phyloP scores from a whole-genome alignment of 805 yeast genomes.

The Starmerella cellae region DNA sequence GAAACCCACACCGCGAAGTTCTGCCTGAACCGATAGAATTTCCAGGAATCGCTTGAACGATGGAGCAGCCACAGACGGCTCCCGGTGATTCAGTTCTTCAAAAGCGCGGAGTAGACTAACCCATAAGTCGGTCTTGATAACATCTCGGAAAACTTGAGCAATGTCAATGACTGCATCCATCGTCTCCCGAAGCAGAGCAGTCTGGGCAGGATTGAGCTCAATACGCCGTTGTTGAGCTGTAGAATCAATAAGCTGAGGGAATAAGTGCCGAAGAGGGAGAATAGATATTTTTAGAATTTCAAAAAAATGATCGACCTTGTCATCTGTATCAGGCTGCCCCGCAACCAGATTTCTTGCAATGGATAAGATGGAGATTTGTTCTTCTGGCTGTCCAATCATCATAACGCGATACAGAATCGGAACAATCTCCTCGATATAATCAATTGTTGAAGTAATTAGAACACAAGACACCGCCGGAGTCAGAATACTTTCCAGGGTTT shows the following conservation, averaged over 20 bases:
- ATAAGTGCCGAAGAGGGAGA: constrained; percentile 43
- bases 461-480: constrained; percentile 44
- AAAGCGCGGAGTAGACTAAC: constrained; percentile 56
- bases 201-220: constrained; percentile 6
- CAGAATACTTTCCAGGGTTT: constrained; percentile 44
- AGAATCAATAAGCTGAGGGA: constrained; percentile 46
- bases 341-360: constrained; percentile 45
- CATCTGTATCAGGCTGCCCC: constrained; percentile 33
- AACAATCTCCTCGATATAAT: constrained; percentile 50
- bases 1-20: constrained; percentile 9
- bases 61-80: constrained; percentile 36
- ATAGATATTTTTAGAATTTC: constrained; percentile 63
- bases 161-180: constrained; percentile 43
- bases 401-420: constrained; percentile 64
- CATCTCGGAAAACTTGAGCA: constrained; percentile 50
- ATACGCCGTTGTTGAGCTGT: constrained; percentile 23
- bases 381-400: constrained; percentile 38
- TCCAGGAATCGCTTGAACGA: constrained; percentile 36
- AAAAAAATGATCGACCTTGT: constrained; percentile 64
- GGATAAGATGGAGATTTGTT: constrained; percentile 38
- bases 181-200: constrained; percentile 37
- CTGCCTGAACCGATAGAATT: constrained; percentile 13
- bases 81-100: constrained; percentile 33
- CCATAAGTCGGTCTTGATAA: constrained; percentile 56
- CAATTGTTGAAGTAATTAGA: constrained; percentile 28